A percentile compares a stretch with the other conserved stretches of the same genome.
Conservation (phyloP, 2,329 filamentous ascomycete genomes). For the Myriosclerotinia duriaeana region DNA sequence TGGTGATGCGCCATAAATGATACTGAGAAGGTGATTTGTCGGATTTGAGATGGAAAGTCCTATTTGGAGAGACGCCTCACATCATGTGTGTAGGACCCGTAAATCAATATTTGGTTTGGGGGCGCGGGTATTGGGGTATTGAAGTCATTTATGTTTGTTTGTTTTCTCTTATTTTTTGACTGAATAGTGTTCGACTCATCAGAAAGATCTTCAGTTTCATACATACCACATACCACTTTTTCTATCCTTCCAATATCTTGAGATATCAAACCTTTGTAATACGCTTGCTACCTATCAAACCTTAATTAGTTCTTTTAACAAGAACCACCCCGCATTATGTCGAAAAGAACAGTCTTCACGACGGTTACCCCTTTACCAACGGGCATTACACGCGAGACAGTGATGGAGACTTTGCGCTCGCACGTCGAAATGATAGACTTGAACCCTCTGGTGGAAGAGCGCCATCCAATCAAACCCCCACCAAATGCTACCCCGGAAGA, state of each 20-base stretch:
- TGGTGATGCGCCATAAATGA: not conserved
- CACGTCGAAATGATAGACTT: slow-evolving; percentile 84
- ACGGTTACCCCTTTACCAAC: slow-evolving; percentile 75
- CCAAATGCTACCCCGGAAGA: slow-evolving; percentile 68
- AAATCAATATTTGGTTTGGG: not conserved
- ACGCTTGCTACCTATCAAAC: not conserved
- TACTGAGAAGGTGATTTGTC: not conserved
- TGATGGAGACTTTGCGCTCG: slow-evolving; percentile 72
- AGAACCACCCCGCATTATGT: slow-evolving; percentile 29
- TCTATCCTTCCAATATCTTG: not conserved
- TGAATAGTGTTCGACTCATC: not conserved
- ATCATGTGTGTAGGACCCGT: not conserved
- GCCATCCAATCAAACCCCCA: slow-evolving; percentile 67
- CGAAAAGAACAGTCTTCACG: slow-evolving; percentile 61
- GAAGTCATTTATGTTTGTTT: not conserved
- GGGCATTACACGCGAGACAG: slow-evolving; percentile 65
- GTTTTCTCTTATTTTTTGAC: not conserved
- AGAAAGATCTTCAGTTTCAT: not conserved
- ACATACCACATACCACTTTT: not conserved
- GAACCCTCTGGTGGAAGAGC: slow-evolving; percentile 57
- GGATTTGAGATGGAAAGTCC: not conserved
- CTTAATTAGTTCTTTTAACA: not conserved
- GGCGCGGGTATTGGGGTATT: not conserved
- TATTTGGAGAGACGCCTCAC: not conserved
- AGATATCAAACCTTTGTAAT: not conserved